Evolutionary conservation across 2,329 filamentous ascomycete genomes (phyloP), one percentile per base, ranked within the genome.

Genomic region (Chaetomium sp.): DNA sequence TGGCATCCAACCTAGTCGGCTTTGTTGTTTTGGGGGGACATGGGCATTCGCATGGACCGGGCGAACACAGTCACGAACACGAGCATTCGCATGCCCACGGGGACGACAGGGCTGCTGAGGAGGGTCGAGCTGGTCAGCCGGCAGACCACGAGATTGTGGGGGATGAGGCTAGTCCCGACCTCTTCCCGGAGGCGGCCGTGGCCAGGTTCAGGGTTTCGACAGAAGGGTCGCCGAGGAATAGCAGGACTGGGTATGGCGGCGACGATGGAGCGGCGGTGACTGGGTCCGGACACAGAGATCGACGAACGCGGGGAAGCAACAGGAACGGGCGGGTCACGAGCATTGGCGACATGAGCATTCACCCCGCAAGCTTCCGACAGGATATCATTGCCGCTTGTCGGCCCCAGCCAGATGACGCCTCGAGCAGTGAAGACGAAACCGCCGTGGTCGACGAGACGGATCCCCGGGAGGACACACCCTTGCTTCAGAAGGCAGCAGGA

Each of bases 1-100:
- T 99, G 11, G 78, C 85, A 6, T 96, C 91, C 36, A 99, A 99
- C 67, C 80, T 97, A 19, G 75, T 92, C 49, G 94, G 94, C 2
- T 86, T 99, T 60, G 81, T 92, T 55, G 84, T 99, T 36, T 89
- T 99, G 66, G 94, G 95, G 63, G 92, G 95, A 55, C 92, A 97
- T 69, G 89, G 89, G 3, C 92, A 97, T 69, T 83, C 83, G 11
- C 89, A 94, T 68, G 87, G 85, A 4, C 75, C 74, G 49, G 79
- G 74, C 11, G 78, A 76, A 38, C 78, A 77, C 11, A 69, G 63
- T 1, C 73, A 80, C 61, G 62, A 67, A 1, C 66, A 60, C 62
- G 92, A 94, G 54, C 65, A 62, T 37, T 27, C 34, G 11, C 67
- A 76, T 58, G 65, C 33, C 14, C 54, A 61, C 43, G 44, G 54